Evolutionary conservation across 306 rosid genomes (phyloP).

Genomic region (Glycine tomentella): DNA sequence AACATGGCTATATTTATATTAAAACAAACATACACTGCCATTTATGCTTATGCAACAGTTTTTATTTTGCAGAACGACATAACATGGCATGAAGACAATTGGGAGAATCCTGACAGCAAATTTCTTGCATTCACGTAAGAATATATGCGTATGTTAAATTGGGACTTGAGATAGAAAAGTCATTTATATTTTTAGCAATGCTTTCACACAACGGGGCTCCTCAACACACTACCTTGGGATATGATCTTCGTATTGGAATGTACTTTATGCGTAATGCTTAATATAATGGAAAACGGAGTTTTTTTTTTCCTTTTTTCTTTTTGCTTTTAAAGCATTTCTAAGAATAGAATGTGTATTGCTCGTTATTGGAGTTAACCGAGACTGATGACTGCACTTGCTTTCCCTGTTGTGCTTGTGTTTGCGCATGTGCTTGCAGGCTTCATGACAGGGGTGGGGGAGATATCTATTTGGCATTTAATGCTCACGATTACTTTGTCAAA

Average conservation of each 20-base stretch:
- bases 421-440: slow-evolving; percentile 62
- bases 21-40: slow-evolving; percentile 1
- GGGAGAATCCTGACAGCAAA: slow-evolving; percentile 81
- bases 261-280: slow-evolving; percentile 25
- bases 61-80: slow-evolving; percentile 69
- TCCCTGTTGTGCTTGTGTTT: slow-evolving; percentile 32
- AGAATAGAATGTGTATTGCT: slow-evolving; percentile 7
- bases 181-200: neutral
- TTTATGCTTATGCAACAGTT: slow-evolving; percentile 39
- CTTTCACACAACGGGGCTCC: no score
- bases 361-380: slow-evolving; percentile 5
- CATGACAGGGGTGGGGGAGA: slow-evolving; percentile 79
- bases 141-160: slow-evolving; percentile 14
- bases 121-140: slow-evolving; percentile 97
- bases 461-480: slow-evolving; percentile 89
- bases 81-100: slow-evolving; percentile 96
- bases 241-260: slow-evolving; percentile 36
- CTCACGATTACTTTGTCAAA: slow-evolving; percentile 70
- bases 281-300: neutral
- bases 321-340: slow-evolving; percentile 19
- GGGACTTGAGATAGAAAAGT: slow-evolving; percentile 32
- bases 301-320: neutral
- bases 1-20: neutral
- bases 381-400: slow-evolving; percentile 30
- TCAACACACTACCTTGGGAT: no score